These are phyloP conservation scores for Helotiales sp. DNA, from an alignment of 2,329 filamentous ascomycete genomes.

Conservation along the genomic window DNA sequence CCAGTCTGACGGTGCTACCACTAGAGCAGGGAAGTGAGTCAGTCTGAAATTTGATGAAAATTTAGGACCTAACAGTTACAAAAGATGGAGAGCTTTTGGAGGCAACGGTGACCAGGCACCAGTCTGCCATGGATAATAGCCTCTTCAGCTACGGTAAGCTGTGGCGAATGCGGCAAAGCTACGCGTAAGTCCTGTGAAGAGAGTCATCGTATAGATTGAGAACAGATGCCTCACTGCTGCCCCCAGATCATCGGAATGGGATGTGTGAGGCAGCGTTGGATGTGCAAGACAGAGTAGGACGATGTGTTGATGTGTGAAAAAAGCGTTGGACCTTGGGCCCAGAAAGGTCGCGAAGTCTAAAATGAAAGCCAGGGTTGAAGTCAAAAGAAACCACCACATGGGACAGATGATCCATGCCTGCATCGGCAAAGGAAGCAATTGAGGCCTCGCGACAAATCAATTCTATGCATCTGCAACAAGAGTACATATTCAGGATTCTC, in stretches of 20 bases:
- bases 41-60: background rate
- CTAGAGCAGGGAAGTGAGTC: constrained; percentile 6
- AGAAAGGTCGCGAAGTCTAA: background rate
- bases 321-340: background rate
- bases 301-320: background rate
- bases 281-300: background rate
- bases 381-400: background rate
- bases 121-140: background rate
- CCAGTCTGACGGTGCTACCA: background rate
- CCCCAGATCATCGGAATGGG: background rate
- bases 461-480: background rate
- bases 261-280: background rate
- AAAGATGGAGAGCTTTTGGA: background rate
- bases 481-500: background rate
- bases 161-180: background rate
- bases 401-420: background rate
- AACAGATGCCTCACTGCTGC: background rate
- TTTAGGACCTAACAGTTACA: background rate
- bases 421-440: background rate
- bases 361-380: background rate
- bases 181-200: background rate
- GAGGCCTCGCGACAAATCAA: background rate
- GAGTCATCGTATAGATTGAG: background rate
- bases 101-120: background rate
- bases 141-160: background rate